Percentiles rank a stretch among this genome's conserved stretches.
phyloP scores from a whole-genome alignment of 352 stramenopile genomes.

The Globisporangium mamillatum region DNA sequence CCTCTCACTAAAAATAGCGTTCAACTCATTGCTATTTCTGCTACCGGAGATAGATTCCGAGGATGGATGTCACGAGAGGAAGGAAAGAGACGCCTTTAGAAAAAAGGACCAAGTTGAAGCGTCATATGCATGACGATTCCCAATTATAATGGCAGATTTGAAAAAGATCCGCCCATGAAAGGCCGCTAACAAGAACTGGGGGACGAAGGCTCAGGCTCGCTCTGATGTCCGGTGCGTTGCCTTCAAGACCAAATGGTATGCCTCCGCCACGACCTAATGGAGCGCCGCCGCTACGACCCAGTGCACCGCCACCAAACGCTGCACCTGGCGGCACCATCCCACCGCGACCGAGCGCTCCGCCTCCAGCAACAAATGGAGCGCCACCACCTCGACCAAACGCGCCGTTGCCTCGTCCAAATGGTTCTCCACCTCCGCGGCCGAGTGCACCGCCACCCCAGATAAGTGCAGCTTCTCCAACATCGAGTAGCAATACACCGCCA shows the following conservation, averaged over 20 bases:
- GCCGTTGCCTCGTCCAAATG: slow-evolving; percentile 25
- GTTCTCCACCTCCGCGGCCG: slow-evolving; percentile 19
- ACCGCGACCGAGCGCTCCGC: slow-evolving; percentile 10
- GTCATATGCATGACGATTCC: neutral
- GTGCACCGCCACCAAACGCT: slow-evolving; percentile 18
- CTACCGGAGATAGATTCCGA: neutral
- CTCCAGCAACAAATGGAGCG: neutral
- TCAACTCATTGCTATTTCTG: neutral
- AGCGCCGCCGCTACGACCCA: slow-evolving; percentile 16
- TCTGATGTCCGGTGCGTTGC: neutral
- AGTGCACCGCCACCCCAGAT: slow-evolving; percentile 6
- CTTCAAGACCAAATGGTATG: slow-evolving; percentile 8
- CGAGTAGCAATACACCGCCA: slow-evolving; percentile 7
- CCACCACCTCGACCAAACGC: slow-evolving; percentile 13
- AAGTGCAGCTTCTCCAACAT: neutral
- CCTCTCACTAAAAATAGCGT: neutral
- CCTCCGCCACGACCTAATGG: slow-evolving; percentile 11
- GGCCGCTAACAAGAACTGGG: neutral
- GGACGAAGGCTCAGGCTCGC: too few species aligned
- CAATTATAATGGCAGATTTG: neutral
- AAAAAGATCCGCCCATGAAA: neutral
- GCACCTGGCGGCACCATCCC: neutral
- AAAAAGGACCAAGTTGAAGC: neutral
- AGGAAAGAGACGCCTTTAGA: neutral
- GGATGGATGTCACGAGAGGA: neutral